Percentiles rank a stretch among this genome's conserved stretches.
These are phyloP conservation scores for Lipomyces sp. DNA, from an alignment of 805 yeast genomes.

Conservation along the genomic window DNA sequence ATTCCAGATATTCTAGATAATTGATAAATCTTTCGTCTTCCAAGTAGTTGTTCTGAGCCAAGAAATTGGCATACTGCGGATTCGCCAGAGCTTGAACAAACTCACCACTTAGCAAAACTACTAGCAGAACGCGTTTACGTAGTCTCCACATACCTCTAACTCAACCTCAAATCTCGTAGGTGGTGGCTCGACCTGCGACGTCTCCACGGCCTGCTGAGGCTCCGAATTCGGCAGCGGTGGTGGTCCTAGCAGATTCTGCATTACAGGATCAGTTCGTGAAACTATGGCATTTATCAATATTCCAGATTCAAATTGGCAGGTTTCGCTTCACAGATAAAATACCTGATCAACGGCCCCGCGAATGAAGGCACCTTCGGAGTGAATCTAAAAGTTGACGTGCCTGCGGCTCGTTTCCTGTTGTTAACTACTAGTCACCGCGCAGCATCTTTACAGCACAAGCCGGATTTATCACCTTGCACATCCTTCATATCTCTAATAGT, in stretches of 20 bases:
- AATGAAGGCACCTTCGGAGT: too few relatives aligned
- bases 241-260: slow-evolving; percentile 1
- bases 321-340: background rate
- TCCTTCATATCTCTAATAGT: too few relatives aligned
- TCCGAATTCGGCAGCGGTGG: background rate
- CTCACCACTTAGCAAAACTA: slow-evolving; percentile 43
- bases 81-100: slow-evolving; percentile 92
- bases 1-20: slow-evolving; percentile 78
- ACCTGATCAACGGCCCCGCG: background rate
- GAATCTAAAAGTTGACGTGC: too few relatives aligned
- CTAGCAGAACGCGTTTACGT: background rate
- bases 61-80: slow-evolving; percentile 80
- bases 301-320: background rate
- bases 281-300: background rate
- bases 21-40: slow-evolving; percentile 72
- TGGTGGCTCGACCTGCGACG: slow-evolving; percentile 37
- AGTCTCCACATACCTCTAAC: slow-evolving; percentile 59
- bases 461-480: too few relatives aligned
- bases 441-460: too few relatives aligned
- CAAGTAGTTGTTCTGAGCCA: slow-evolving; percentile 82
- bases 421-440: too few relatives aligned
- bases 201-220: too few relatives aligned
- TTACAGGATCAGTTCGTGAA: background rate
- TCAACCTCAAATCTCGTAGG: slow-evolving; percentile 89
- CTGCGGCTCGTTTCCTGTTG: too few relatives aligned